Evolutionary conservation across 306 rosid species (phyloP).

Genomic region (Cucumis sativus): Cucumber_9930_V3 NC_026658.2:3732501-3733000

Average conservation of each 20-base stretch:
- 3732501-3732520: too few species aligned
- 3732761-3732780: neutral
- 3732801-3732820: neutral
- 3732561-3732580: too few species aligned
- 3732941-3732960: neutral
- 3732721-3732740: neutral
- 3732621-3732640: too few species aligned
- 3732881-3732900: neutral
- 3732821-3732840: neutral
- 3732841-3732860: neutral
- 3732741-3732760: neutral
- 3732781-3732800: neutral
- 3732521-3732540: too few species aligned
- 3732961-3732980: neutral
- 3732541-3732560: too few species aligned
- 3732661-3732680: too few species aligned
- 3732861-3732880: too few species aligned
- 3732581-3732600: too few species aligned
- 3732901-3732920: neutral
- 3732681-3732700: neutral
- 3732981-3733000: conserved; percentile 1
- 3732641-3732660: too few species aligned
- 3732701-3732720: neutral
- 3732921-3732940: neutral
- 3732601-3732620: too few species aligned